Percentiles rank a stretch among this genome's conserved stretches.
Evolutionary conservation across 768 basidiomycete species (phyloP).

Genomic region (Lactarius trivialis): DNA sequence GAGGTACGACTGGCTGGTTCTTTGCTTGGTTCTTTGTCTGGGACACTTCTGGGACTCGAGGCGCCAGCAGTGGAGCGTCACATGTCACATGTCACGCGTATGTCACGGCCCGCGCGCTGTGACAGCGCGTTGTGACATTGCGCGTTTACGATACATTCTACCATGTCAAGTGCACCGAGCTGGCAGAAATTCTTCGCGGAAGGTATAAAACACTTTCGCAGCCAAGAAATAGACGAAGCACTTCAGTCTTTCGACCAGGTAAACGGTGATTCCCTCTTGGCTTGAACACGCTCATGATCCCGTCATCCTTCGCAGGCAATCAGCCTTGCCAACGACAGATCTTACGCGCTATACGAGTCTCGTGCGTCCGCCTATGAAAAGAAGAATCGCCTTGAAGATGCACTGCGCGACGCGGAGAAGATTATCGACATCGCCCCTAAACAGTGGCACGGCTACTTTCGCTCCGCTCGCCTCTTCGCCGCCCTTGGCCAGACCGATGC

Average conservation of each 20-base stretch:
- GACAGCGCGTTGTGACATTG: too few relatives aligned
- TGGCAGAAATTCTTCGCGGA: constrained; percentile 9
- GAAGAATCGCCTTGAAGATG: constrained; percentile 53
- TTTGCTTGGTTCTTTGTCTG: too few relatives aligned
- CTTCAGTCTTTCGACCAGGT: constrained; percentile 13
- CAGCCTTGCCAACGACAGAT: constrained; percentile 1
- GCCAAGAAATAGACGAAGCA: constrained; percentile 4
- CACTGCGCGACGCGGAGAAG: constrained; percentile 59
- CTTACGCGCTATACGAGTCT: constrained; percentile 54
- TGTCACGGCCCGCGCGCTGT: neutral
- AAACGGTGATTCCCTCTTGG: neutral
- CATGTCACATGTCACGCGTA: neutral
- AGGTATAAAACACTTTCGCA: constrained; percentile 5
- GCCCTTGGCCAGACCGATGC: constrained; percentile 42
- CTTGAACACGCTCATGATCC: neutral
- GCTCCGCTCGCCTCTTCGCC: constrained; percentile 66
- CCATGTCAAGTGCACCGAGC: constrained; percentile 2
- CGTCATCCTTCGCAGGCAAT: constrained; percentile 9
- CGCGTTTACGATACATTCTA: too few relatives aligned
- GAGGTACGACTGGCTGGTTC: too few relatives aligned
- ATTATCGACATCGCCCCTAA: constrained; percentile 63
- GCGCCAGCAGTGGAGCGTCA: too few relatives aligned
- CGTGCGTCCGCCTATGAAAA: constrained; percentile 67
- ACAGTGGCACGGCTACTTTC: constrained; percentile 71
- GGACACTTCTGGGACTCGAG: too few relatives aligned